A percentile compares a stretch with the other conserved stretches of the same genome.
These are phyloP conservation scores for Nemania abortiva DNA, from an alignment of 2,329 filamentous ascomycete genomes.

Conservation along the genomic window DNA sequence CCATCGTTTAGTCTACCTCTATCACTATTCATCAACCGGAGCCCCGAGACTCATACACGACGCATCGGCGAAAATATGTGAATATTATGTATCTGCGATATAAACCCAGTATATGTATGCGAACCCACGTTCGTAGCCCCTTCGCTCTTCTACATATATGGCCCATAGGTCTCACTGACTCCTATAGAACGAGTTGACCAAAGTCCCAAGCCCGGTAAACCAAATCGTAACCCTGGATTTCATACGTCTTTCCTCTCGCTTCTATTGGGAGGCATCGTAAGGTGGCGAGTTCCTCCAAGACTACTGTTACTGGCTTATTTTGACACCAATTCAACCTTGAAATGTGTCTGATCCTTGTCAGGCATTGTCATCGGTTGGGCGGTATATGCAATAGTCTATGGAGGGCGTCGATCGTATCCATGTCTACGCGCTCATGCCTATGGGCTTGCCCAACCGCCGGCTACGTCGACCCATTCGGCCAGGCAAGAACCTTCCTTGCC, in stretches of 20 bases:
- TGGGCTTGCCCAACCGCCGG: constrained; percentile 82
- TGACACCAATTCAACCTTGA: constrained; percentile 2
- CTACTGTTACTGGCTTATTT: neutral
- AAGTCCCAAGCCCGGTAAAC: constrained; percentile 35
- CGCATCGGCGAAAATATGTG: constrained; percentile 15
- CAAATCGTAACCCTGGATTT: constrained; percentile 40
- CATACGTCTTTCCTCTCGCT: constrained; percentile 28
- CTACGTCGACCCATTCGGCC: constrained; percentile 96
- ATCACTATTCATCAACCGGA: neutral
- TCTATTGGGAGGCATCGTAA: constrained; percentile 21
- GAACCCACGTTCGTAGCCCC: constrained; percentile 28
- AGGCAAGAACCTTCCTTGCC: constrained; percentile 97
- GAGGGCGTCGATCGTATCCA: constrained; percentile 22
- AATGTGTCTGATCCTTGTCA: constrained; percentile 2
- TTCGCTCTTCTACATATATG: constrained; percentile 37
- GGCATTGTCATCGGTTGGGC: constrained; percentile 8
- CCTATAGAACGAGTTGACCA: constrained; percentile 35
- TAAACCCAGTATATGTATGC: constrained; percentile 39
- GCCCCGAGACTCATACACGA: neutral
- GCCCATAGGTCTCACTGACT: constrained; percentile 27
- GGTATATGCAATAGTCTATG: constrained; percentile 1
- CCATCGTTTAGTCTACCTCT: neutral
- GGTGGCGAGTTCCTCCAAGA: constrained; percentile 11
- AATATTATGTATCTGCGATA: constrained; percentile 38
- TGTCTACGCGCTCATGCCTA: constrained; percentile 31